Evolutionary conservation across 441 rosid genomes (phyloP).

Genomic region (Eruca vesicaria): DNA sequence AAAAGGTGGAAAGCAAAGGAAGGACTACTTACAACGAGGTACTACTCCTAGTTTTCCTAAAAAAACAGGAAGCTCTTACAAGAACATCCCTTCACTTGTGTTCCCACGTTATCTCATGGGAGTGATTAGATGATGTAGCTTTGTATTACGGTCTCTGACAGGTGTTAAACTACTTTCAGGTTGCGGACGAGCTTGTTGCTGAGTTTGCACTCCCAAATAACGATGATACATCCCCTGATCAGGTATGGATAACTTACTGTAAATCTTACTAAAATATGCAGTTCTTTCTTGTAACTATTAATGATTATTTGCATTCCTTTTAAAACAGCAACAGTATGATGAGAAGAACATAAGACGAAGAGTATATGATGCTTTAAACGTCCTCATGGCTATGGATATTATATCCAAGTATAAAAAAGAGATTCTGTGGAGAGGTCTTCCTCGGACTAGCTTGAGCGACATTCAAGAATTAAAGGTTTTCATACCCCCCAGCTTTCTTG

Average conservation of each 20-base stretch:
- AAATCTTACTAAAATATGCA: not conserved
- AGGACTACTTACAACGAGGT: constrained; percentile 99
- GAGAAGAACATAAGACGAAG: constrained; percentile 98
- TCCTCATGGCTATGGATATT: constrained; percentile 99
- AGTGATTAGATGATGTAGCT: not conserved
- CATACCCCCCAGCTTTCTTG: constrained; percentile 7
- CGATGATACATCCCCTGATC: constrained; percentile 79
- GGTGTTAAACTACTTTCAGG: constrained; percentile 59
- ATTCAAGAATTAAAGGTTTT: constrained; percentile 91
- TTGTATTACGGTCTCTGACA: constrained; percentile 33
- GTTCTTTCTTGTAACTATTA: not conserved
- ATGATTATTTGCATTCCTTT: not conserved
- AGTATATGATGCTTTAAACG: constrained; percentile 98
- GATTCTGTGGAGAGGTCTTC: constrained; percentile 99
- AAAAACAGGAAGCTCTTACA: not conserved
- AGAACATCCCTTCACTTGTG: not conserved
- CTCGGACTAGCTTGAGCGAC: constrained; percentile 90
- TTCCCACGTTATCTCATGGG: not conserved
- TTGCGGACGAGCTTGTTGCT: constrained; percentile 98
- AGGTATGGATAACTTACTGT: constrained; percentile 47
- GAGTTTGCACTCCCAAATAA: constrained; percentile 88
- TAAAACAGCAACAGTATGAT: constrained; percentile 86
- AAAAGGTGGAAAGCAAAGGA: constrained; percentile 98
- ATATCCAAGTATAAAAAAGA: constrained; percentile 97
- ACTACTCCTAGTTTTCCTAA: constrained; percentile 36